phyloP scores from a whole-genome alignment of 805 yeast genomes.

The Lipomyces starkeyi region DNA sequence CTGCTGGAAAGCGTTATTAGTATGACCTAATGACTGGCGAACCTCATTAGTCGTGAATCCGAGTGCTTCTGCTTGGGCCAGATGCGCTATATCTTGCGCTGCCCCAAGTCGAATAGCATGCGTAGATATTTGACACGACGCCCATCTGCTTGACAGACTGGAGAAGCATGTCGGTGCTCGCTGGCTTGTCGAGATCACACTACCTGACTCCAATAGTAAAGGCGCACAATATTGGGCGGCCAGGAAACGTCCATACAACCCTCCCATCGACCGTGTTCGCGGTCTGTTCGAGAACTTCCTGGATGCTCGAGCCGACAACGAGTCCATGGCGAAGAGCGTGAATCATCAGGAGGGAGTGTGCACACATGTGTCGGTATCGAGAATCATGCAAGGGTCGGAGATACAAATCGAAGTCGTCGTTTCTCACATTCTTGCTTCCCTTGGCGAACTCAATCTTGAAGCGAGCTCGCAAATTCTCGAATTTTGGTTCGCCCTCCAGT shows the following conservation, averaged over 20 bases:
- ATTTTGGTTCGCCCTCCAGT: slow-evolving; percentile 1
- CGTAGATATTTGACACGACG: background rate
- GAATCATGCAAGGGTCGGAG: background rate
- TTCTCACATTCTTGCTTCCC: background rate
- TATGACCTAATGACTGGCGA: background rate
- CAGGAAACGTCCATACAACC: background rate
- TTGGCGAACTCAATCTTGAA: background rate
- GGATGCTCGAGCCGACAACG: background rate
- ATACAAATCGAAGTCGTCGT: background rate
- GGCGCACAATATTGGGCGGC: background rate
- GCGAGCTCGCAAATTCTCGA: background rate
- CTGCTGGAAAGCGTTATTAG: background rate
- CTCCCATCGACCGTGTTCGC: background rate
- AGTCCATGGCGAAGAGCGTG: slow-evolving; percentile 1
- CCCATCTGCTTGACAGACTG: background rate
- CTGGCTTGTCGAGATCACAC: background rate
- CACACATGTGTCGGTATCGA: background rate
- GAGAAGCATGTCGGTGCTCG: background rate
- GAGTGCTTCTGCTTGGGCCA: background rate
- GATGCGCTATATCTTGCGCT: background rate
- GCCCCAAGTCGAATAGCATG: background rate
- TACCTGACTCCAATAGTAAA: background rate
- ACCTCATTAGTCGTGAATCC: background rate
- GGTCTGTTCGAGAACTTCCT: background rate
- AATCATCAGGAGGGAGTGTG: background rate